Base-by-base conservation (phyloP, 495 filamentous ascomycete genomes). In the Sphaerosporella brunnea region DNA sequence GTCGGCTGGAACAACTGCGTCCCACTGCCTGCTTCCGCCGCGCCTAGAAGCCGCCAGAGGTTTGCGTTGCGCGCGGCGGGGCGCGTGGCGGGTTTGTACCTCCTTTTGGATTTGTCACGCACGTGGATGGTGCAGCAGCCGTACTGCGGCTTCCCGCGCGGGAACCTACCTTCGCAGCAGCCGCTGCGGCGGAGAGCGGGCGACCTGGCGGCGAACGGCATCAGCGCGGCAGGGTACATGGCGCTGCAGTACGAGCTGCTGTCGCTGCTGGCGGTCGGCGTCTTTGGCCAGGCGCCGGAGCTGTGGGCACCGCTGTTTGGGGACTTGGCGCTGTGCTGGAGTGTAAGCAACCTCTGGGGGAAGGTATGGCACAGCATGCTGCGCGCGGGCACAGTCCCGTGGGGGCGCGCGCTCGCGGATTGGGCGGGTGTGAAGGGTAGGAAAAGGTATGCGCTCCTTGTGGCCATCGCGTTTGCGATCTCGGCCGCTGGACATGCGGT, bases 301-400 rank as follows among this genome's bases (percentile, higher is more conserved):
- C 8, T 7, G 2, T 46, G 43, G 43, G 26, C 43, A 2, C 43
- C 26, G 15, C 28, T 46, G 28, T 46, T 46, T 25, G 43, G 43
- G 9, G 13, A n/a, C 43, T 13, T 36, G 2, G 13, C 10, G 2
- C 26, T 34, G 2, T 25, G 10, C 9, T 46, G 11, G 2, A n/a
- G 10, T 2, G 10, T 46, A 8, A 8, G 10, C 3, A 15, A 23
- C 13, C 20, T 46, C 10, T 46, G 43, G 43, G 43, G 43, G 2
- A 8, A 23, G 26, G 30, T 36, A 4, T 46, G 43, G 43, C 43
- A 46, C 20, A 25, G 24, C 11, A 20, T 46, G 25, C 25, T 46
- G 13, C 43, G 43, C 8, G n/a, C 5, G 13, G 8, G 26, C 8
- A 8, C 35, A 19, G 25, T 20, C 9, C 28, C 43, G 2, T 36